Evolutionary conservation across 2,329 filamentous ascomycete species (phyloP), one percentile per base, ranked within the genome.

Genomic region (Elsinoe ampelina): DNA sequence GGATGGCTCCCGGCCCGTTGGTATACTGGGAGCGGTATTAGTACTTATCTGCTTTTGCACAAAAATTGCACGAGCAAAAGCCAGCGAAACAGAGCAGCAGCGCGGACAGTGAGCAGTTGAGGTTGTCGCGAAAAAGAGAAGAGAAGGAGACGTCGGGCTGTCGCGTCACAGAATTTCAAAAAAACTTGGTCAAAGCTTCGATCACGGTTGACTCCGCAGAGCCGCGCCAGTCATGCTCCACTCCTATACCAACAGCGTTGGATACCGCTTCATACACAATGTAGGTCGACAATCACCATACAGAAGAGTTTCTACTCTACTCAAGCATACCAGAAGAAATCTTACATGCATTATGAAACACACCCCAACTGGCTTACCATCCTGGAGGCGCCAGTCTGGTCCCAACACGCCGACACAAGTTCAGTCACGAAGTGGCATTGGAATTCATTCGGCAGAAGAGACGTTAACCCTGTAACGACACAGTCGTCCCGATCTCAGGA

Each of bases 21-120:
- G 3, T n/a, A 15, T 52, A 52, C 41, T 45, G 19, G 12, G 20
- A 45, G 41, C 41, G 20, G 10, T 22, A 45, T 45, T 45, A 26
- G 41, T 45, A 45, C 41, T 45, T 45, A 45, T 45, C 41, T 45
- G 26, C n/a, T 26, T 45, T 45, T 26, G 17, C 41, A 45, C 41
- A 20, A 19, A 17, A n/a, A 12, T 45, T 22, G 41, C 41, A 45
- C 41, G 19, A 45, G 41, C 41, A 45, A 26, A 19, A 45, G 41
- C 41, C 20, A 45, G 17, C 41, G 26, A n/a, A 20, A 45, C 41
- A 45, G 20, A 22, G 19, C 41, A 26, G 41, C 41, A 8, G 19
- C 17, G 20, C n/a, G 13, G 41, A 30, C 41, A 26, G 26, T 15
- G 19, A 45, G 41, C 41, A 45, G 41, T 45, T 22, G 41, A 26